Base-by-base conservation (phyloP, 257 asterid species). In the Fraxinus cuspidata region DNA sequence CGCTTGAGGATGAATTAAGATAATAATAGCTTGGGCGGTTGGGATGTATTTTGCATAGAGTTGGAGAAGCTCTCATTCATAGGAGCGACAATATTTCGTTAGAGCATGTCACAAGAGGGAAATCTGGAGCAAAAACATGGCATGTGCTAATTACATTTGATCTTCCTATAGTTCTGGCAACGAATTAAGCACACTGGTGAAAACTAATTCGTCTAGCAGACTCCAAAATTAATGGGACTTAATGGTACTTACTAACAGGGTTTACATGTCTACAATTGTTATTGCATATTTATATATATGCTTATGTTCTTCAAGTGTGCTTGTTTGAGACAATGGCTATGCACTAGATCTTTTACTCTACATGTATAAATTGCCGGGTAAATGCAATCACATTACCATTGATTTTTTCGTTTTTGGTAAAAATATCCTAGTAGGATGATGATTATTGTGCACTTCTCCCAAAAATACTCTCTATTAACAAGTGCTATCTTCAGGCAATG, bases 401-500 rank as follows among this genome's bases (percentile, higher is more conserved):
- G 32, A 60, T 60, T 60, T 25, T 16, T 12, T 16, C 5, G 11
- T 0, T 7, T 60, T 3, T 10, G 68, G 68, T 23, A 9, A 63
- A 63, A 63, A 16, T 23, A 27, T 63, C n/a, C 69, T 11, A 63
- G 69, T 63, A 12, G 69, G 69, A 63, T 25, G 34, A 3, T 63
- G 69, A 27, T 63, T 63, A 25, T 27, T 27, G n/a, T 63, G 19
- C 35, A 27, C n/a, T 12, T 63, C 35, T 11, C 69, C 18, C 69
- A 63, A 60, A 60, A 6, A 60, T 21, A 25, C 68, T 25, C 27
- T 1, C 6, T 9, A 27, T 9, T 63, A 63, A 63, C 34, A 29
- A 21, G 66, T 82, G 63, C 21, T 73, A 28, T 85, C 79, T 84
- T 18, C 95, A 94, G 99, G 89, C 71, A 91, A 11, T 94, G 99